A percentile compares a stretch with the other conserved stretches of the same genome.
Conservation (phyloP, 768 basidiomycete genomes). For the Boletellus ananas region DNA sequence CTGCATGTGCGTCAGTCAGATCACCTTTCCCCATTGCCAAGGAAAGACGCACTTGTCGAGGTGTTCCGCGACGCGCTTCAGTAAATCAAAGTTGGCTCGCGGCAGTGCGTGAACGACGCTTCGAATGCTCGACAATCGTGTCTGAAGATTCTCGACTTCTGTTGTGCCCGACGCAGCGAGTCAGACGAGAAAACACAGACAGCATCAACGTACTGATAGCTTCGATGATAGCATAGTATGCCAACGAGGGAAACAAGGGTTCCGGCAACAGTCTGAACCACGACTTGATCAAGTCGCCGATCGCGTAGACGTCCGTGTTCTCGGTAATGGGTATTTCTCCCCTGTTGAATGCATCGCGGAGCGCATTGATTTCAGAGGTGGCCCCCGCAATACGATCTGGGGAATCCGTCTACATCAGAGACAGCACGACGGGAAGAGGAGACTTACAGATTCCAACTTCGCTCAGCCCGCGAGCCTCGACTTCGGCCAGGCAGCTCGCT, state of each 20-base stretch:
- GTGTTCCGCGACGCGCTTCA: constrained; percentile 77
- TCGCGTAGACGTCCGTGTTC: constrained; percentile 72
- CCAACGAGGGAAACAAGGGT: constrained; percentile 66
- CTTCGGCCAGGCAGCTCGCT: constrained; percentile 60
- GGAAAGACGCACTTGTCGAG: constrained; percentile 57
- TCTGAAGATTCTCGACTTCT: constrained; percentile 70
- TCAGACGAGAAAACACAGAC: constrained; percentile 6
- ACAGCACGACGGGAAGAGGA: neutral
- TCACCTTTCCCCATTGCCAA: neutral
- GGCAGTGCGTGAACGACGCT: constrained; percentile 67
- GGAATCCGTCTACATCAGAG: neutral
- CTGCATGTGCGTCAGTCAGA: constrained; percentile 32
- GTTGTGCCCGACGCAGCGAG: neutral
- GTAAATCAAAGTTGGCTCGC: constrained; percentile 69
- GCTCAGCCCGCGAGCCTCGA: constrained; percentile 70
- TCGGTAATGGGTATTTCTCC: constrained; percentile 59
- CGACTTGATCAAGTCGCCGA: constrained; percentile 79
- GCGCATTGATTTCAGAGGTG: constrained; percentile 57
- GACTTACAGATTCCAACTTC: constrained; percentile 82
- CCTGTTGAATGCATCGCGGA: constrained; percentile 76
- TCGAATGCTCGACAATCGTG: constrained; percentile 61
- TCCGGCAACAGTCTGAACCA: constrained; percentile 85
- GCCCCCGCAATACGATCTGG: constrained; percentile 84
- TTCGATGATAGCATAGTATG: constrained; percentile 66
- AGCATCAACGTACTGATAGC: constrained; percentile 54